phyloP scores from a whole-genome alignment of 306 rosid species.

The Adenanthera pavonina region DNA sequence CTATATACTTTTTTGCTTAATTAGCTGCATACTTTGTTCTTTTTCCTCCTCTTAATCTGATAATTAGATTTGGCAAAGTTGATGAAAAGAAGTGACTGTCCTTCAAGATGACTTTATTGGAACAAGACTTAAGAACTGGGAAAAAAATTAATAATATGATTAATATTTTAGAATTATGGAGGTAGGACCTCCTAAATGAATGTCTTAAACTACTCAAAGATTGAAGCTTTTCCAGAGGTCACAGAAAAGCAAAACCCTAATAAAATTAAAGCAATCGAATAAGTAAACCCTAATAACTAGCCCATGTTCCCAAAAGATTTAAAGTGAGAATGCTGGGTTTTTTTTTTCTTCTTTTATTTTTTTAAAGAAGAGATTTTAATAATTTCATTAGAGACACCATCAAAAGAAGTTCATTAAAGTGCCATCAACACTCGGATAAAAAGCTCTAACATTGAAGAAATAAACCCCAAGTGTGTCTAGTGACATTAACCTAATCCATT shows the following conservation, averaged over 20 bases:
- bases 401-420: conserved; percentile 59
- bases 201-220: conserved; percentile 50
- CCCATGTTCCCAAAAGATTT: conserved; percentile 82
- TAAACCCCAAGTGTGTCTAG: conserved; percentile 33
- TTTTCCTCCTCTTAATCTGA: conserved; percentile 1
- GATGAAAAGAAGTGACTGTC: conserved; percentile 24
- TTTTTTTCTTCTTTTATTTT: conserved; percentile 30
- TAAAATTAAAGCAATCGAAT: conserved; percentile 63
- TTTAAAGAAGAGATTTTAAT: conserved; percentile 48
- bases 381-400: conserved; percentile 65
- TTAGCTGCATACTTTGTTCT: conserved; percentile 22
- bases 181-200: conserved; percentile 56
- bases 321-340: conserved; percentile 65
- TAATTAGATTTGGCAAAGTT: conserved; percentile 33
- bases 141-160: conserved; percentile 19
- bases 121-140: conserved; percentile 35
- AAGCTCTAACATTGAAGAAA: conserved; percentile 40
- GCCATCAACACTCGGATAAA: conserved; percentile 38
- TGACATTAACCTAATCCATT: conserved; percentile 46
- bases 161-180: conserved; percentile 47
- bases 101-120: conserved; percentile 42
- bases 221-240: conserved; percentile 56
- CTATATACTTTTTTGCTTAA: neutral
- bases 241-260: conserved; percentile 56
- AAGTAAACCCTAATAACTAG: conserved; percentile 66